A percentile compares a stretch with the other conserved stretches of the same genome.
Evolutionary conservation across 352 stramenopile genomes (phyloP).

Genomic region (Phytophthora fragariaefolia): DNA sequence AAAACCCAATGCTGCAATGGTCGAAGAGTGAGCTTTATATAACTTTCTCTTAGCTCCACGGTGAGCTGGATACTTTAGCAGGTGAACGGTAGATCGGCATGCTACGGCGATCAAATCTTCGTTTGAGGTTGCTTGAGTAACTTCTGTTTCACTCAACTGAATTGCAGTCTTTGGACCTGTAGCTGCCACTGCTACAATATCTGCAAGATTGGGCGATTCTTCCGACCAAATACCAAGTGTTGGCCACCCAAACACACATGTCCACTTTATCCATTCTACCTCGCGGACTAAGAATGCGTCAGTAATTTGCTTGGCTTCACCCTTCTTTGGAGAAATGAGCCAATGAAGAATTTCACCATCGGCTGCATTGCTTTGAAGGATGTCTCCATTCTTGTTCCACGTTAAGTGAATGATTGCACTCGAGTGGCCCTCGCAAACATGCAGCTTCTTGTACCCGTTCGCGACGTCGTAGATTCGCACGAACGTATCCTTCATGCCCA

Average conservation of each 20-base stretch:
- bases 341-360: conserved; percentile 75
- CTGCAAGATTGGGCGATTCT: conserved; percentile 53
- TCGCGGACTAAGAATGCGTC: conserved; percentile 69
- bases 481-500: conserved; percentile 66
- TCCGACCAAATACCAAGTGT: conserved; percentile 68
- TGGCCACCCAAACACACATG: conserved; percentile 72
- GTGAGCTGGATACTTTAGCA: conserved; percentile 60
- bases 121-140: background rate
- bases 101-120: conserved; percentile 62
- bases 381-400: conserved; percentile 81
- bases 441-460: conserved; percentile 62
- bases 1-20: conserved; percentile 59
- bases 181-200: conserved; percentile 57
- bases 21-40: conserved; percentile 54
- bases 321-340: conserved; percentile 40
- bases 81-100: conserved; percentile 51
- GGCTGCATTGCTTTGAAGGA: conserved; percentile 82
- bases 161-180: conserved; percentile 33
- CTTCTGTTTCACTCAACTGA: conserved; percentile 1
- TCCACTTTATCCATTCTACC: conserved; percentile 68
- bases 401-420: conserved; percentile 86
- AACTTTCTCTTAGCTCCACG: conserved; percentile 48
- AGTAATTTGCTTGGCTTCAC: conserved; percentile 63
- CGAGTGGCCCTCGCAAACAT: conserved; percentile 83
- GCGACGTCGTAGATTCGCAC: conserved; percentile 64